These are phyloP conservation scores for Hamamelis virginiana DNA, from an alignment of 164 flowering plant species.

Conservation along the genomic window DNA sequence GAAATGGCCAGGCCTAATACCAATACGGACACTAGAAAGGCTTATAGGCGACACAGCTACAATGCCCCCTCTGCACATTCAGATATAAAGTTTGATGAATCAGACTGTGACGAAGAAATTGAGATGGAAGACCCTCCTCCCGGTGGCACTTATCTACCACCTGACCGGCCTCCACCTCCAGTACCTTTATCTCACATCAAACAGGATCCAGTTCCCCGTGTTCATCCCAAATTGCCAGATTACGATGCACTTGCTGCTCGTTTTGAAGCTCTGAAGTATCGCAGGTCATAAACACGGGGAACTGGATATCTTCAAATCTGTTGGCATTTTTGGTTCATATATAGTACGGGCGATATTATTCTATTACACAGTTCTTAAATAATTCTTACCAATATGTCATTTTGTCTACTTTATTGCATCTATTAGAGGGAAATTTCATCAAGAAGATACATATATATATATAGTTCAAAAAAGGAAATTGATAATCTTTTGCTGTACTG, in stretches of 20 bases:
- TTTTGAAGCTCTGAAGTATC: slow-evolving; percentile 80
- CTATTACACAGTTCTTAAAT: too few relatives aligned
- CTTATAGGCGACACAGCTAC: slow-evolving; percentile 63
- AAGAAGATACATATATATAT: too few relatives aligned
- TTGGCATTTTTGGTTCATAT: too few relatives aligned
- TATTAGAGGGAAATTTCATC: too few relatives aligned
- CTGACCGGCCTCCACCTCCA: slow-evolving; percentile 51
- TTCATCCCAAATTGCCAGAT: slow-evolving; percentile 94
- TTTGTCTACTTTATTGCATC: too few relatives aligned
- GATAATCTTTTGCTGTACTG: too few relatives aligned
- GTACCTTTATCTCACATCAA: slow-evolving; percentile 27
- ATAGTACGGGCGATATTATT: too few relatives aligned
- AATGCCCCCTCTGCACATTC: slow-evolving; percentile 42
- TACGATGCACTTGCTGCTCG: slow-evolving; percentile 82
- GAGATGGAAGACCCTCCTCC: slow-evolving; percentile 45
- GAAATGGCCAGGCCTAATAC: slow-evolving; percentile 25
- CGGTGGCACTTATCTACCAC: slow-evolving; percentile 32
- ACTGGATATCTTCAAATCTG: too few relatives aligned
- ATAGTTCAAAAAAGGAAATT: too few relatives aligned
- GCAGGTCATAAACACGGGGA: too few relatives aligned
- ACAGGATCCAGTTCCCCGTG: slow-evolving; percentile 31
- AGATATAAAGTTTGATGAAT: slow-evolving; percentile 75
- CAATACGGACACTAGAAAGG: slow-evolving; percentile 20
- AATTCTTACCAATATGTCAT: too few relatives aligned
- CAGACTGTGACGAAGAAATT: slow-evolving; percentile 77